These are phyloP conservation scores for Aspergillus sp. DNA, from an alignment of 2,329 filamentous ascomycete genomes.

Conservation along the genomic window DNA sequence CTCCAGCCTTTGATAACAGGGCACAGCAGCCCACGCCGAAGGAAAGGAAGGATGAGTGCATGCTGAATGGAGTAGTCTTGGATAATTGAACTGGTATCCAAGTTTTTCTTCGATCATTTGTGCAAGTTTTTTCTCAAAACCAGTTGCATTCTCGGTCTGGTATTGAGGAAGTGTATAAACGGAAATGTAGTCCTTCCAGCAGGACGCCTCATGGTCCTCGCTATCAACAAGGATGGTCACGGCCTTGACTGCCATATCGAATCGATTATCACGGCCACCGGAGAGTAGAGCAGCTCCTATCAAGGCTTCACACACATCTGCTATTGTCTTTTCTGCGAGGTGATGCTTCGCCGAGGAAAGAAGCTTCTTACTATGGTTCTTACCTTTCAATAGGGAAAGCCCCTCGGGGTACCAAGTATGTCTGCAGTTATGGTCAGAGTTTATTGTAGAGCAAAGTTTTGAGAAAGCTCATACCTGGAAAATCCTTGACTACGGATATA, in stretches of 20 bases:
- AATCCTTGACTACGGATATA: constrained; percentile 84
- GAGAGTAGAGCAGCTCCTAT: constrained; percentile 79
- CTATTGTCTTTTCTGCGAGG: constrained; percentile 84
- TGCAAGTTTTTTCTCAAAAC: constrained; percentile 68
- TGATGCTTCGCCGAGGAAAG: constrained; percentile 54
- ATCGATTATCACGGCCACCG: constrained; percentile 50
- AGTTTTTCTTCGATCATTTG: constrained; percentile 61
- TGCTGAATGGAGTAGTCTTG: constrained; percentile 75
- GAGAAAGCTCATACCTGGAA: constrained; percentile 54
- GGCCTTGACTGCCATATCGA: constrained; percentile 62
- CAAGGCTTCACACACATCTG: constrained; percentile 90
- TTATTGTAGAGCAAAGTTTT: background rate
- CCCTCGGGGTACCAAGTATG: constrained; percentile 87
- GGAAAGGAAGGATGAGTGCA: constrained; percentile 87
- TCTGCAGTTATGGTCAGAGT: constrained; percentile 34
- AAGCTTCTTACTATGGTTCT: constrained; percentile 55
- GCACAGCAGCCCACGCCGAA: constrained; percentile 71
- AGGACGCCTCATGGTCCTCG: constrained; percentile 66
- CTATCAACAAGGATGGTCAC: constrained; percentile 63
- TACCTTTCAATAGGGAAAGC: constrained; percentile 71
- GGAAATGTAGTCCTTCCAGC: constrained; percentile 71
- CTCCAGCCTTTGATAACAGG: constrained; percentile 86
- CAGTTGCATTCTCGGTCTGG: constrained; percentile 63
- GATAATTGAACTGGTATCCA: constrained; percentile 69
- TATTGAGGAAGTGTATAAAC: constrained; percentile 70